Evolutionary conservation across 345 rosid genomes (phyloP).

Genomic region (Cardamine resedifolia): DNA sequence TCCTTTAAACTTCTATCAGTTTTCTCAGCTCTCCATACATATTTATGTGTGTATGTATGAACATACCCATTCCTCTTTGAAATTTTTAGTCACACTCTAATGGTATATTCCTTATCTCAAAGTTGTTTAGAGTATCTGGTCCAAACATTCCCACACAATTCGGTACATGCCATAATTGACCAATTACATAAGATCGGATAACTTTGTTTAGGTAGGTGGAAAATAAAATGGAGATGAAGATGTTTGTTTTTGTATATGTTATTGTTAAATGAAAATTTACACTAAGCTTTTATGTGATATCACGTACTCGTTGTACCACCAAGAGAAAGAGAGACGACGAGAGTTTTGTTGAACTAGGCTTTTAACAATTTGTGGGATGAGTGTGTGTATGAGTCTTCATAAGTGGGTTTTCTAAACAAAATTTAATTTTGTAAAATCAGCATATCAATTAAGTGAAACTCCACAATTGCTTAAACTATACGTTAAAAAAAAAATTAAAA

Average conservation of each 20-base stretch:
- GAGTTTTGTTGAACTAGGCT: background rate
- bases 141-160: background rate
- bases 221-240: background rate
- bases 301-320: background rate
- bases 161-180: constrained; percentile 22
- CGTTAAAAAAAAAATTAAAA: background rate
- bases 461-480: background rate
- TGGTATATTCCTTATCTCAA: constrained; percentile 29
- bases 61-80: constrained; percentile 29
- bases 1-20: constrained; percentile 17
- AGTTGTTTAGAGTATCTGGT: constrained; percentile 1
- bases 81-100: background rate
- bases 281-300: background rate
- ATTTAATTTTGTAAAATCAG: background rate
- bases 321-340: background rate
- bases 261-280: background rate
- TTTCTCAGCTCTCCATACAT: constrained; percentile 9
- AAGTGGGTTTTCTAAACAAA: background rate
- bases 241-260: background rate
- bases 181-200: background rate
- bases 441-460: background rate
- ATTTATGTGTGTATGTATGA: background rate
- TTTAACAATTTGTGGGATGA: background rate
- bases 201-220: background rate
- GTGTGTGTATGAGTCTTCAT: background rate